phyloP scores from a whole-genome alignment of 2,329 filamentous ascomycete species.

The Colletotrichum abscissum region DNA sequence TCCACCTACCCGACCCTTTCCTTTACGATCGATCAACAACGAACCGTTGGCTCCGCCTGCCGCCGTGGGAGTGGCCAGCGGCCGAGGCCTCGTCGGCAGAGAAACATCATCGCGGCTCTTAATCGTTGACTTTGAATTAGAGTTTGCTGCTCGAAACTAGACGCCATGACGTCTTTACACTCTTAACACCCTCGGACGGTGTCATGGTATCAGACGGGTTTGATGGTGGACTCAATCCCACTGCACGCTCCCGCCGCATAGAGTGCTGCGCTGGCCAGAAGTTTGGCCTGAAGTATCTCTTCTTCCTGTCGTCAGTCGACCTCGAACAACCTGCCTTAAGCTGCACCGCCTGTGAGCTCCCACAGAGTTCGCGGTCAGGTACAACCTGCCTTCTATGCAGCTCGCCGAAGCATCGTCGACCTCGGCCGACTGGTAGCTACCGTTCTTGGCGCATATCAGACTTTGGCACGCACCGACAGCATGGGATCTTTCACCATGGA shows the following conservation, averaged over 20 bases:
- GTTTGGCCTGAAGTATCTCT: conserved; percentile 8
- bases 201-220: conserved; percentile 34
- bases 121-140: background rate
- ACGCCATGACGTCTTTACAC: conserved; percentile 20
- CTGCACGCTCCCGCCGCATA: conserved; percentile 28
- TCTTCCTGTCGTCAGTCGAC: background rate
- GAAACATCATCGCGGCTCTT: conserved; percentile 5
- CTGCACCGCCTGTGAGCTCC: background rate
- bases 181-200: conserved; percentile 21
- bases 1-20: conserved; percentile 9
- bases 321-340: background rate
- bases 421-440: background rate
- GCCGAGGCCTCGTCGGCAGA: background rate
- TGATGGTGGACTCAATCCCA: conserved; percentile 18
- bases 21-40: background rate
- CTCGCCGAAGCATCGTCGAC: background rate
- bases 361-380: conserved; percentile 21
- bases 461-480: conserved; percentile 16
- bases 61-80: conserved; percentile 9
- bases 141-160: conserved; percentile 28
- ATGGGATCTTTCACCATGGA: conserved; percentile 22
- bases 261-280: conserved; percentile 16
- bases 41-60: conserved; percentile 17
- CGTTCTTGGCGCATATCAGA: background rate
- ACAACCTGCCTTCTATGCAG: conserved; percentile 7